Percentiles rank a stretch among this genome's conserved stretches.
Conservation (phyloP, 2,329 filamentous ascomycete genomes). For the Hymenoscyphus linearis region DNA sequence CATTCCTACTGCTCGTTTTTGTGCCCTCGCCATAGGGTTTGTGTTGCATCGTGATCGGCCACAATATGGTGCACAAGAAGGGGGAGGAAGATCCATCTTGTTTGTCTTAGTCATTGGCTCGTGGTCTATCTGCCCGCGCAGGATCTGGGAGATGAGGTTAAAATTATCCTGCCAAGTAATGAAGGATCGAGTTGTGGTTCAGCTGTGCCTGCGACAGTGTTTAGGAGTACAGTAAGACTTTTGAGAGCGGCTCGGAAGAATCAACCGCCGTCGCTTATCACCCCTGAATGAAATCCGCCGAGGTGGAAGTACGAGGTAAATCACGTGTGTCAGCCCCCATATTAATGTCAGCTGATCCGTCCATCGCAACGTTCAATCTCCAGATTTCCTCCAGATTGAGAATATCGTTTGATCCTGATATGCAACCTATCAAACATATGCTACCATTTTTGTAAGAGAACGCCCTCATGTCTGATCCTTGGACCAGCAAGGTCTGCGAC, state of each 20-base stretch:
- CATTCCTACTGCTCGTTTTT: background rate
- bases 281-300: background rate
- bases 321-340: too few species aligned
- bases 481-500: background rate
- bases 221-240: background rate
- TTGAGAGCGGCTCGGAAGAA: background rate
- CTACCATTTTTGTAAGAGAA: background rate
- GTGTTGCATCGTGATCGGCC: background rate
- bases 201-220: background rate
- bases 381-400: too few species aligned
- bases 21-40: background rate
- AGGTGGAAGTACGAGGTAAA: too few species aligned
- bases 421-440: too few species aligned
- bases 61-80: background rate
- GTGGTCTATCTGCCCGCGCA: background rate
- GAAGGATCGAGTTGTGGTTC: background rate
- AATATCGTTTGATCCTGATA: background rate
- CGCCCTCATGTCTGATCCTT: background rate
- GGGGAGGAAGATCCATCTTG: background rate
- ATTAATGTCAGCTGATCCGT: background rate
- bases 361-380: background rate
- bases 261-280: background rate
- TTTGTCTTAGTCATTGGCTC: background rate
- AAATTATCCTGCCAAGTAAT: background rate
- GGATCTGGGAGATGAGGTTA: background rate